A percentile compares a stretch with the other conserved stretches of the same genome.
These are phyloP conservation scores for Mallotus repandus DNA, from an alignment of 441 rosid genomes.

Conservation along the genomic window DNA sequence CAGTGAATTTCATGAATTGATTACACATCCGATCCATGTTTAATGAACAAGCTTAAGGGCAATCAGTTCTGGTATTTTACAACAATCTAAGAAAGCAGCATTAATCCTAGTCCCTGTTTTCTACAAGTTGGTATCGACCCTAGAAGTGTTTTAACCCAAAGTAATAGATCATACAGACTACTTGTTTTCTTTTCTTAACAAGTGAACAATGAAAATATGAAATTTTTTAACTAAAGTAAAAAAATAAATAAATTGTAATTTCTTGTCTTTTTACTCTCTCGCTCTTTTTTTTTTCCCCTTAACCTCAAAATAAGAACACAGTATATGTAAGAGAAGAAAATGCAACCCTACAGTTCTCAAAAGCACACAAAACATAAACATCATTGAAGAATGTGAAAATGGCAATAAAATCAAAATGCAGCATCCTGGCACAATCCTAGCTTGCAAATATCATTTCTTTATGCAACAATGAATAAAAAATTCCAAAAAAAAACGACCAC, in stretches of 20 bases:
- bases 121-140: conserved; percentile 1
- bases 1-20: conserved; percentile 6
- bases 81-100: conserved; percentile 8
- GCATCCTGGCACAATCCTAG: conserved; percentile 9
- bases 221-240: neutral
- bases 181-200: neutral
- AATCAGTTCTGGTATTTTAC: no score
- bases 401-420: conserved; percentile 4
- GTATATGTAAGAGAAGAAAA: neutral
- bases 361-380: neutral
- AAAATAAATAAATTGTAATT: no score
- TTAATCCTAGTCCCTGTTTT: neutral
- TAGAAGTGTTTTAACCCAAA: neutral
- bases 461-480: neutral
- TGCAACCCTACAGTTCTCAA: neutral
- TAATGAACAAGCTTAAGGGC: conserved; percentile 1
- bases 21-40: conserved; percentile 15
- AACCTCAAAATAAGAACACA: neutral
- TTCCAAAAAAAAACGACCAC: neutral
- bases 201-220: conserved; percentile 1
- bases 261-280: no score
- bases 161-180: neutral
- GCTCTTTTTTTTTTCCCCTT: no score
- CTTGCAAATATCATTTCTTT: conserved; percentile 2
- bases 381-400: neutral